Percentiles rank a stretch among this genome's conserved stretches.
Conservation (phyloP, 345 rosid species). For the Corymbia maculata region DNA sequence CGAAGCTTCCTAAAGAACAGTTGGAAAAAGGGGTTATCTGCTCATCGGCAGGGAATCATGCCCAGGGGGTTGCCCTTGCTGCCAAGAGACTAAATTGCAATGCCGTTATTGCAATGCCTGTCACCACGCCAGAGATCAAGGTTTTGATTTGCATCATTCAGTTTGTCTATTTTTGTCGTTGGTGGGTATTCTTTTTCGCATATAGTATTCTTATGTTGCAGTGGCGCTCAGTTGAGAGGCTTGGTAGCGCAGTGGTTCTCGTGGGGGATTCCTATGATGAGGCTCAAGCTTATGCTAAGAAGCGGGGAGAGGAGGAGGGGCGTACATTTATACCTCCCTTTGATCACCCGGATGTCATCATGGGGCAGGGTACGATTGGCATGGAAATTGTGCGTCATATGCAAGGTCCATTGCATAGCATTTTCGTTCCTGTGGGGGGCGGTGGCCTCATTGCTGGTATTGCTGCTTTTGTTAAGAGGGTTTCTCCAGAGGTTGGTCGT, state of each 20-base stretch:
- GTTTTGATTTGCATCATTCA: slow-evolving; percentile 5
- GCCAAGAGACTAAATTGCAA: slow-evolving; percentile 62
- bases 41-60: slow-evolving; percentile 98
- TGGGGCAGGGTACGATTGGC: slow-evolving; percentile 94
- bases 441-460: slow-evolving; percentile 96
- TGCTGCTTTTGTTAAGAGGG: slow-evolving; percentile 92
- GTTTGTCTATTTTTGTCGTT: background rate
- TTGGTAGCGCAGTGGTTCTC: slow-evolving; percentile 81
- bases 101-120: slow-evolving; percentile 88
- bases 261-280: slow-evolving; percentile 83
- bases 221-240: slow-evolving; percentile 79
- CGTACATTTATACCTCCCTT: slow-evolving; percentile 80
- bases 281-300: slow-evolving; percentile 79
- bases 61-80: slow-evolving; percentile 91
- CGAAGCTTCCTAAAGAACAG: slow-evolving; percentile 53
- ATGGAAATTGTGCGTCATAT: slow-evolving; percentile 88
- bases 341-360: slow-evolving; percentile 92
- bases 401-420: slow-evolving; percentile 69
- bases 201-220: slow-evolving; percentile 11
- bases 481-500: slow-evolving; percentile 66
- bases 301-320: slow-evolving; percentile 49
- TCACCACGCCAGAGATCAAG: slow-evolving; percentile 90
- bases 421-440: slow-evolving; percentile 97
- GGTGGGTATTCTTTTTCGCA: background rate
- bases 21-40: slow-evolving; percentile 79